These are phyloP conservation scores for Amanita pseudoporphyria DNA, from an alignment of 768 basidiomycete genomes.

Conservation along the genomic window DNA sequence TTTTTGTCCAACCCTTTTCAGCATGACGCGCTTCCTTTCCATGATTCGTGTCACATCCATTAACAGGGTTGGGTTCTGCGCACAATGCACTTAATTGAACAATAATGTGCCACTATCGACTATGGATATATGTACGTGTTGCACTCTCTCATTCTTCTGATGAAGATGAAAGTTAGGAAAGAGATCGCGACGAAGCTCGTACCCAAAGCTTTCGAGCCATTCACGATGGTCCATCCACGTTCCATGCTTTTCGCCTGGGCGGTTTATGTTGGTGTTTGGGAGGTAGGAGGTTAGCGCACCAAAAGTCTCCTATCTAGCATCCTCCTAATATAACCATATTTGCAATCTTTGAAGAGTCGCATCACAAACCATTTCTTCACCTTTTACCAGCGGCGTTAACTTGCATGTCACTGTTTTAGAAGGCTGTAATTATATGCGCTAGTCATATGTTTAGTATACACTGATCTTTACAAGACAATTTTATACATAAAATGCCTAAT, in stretches of 20 bases:
- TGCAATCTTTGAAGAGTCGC: no score
- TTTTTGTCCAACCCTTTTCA: slow-evolving; percentile 20
- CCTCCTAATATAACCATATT: no score
- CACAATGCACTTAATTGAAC: background rate
- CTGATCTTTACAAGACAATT: no score
- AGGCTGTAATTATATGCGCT: no score
- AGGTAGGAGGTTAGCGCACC: no score
- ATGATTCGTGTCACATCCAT: slow-evolving; percentile 22
- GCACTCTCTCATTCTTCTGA: background rate
- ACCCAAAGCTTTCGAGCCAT: slow-evolving; percentile 21
- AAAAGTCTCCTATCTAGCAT: no score
- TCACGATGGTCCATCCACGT: slow-evolving; percentile 16
- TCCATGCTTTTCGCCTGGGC: slow-evolving; percentile 3
- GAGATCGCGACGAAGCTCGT: slow-evolving; percentile 23
- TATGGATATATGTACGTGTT: background rate
- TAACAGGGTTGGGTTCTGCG: slow-evolving; percentile 2
- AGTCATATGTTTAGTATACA: no score
- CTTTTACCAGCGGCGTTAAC: no score
- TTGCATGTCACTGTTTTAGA: no score
- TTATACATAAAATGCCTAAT: no score
- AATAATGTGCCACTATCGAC: slow-evolving; percentile 1
- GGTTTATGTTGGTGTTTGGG: background rate
- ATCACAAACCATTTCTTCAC: no score
- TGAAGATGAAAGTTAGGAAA: slow-evolving; percentile 18
- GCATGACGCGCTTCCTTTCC: slow-evolving; percentile 20